Evolutionary conservation across 768 basidiomycete species (phyloP).

Genomic region (Pilatotrama ljubarskyi): DNA sequence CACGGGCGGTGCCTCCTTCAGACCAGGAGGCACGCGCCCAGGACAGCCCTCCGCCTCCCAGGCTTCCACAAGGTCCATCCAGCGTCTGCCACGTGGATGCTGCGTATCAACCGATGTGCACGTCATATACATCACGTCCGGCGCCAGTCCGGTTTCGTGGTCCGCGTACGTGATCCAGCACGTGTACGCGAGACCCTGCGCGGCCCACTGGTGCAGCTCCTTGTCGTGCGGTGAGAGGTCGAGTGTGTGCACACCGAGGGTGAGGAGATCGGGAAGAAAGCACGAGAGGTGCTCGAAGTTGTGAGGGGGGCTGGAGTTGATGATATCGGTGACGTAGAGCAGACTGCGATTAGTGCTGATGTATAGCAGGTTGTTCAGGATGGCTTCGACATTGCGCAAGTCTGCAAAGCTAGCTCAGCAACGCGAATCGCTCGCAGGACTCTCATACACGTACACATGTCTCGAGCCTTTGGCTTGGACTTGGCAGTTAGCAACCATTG

Average conservation of each 20-base stretch:
- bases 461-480: slow-evolving; percentile 59
- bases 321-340: slow-evolving; percentile 70
- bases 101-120: slow-evolving; percentile 1
- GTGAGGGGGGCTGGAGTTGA: slow-evolving; percentile 38
- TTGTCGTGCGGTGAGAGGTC: slow-evolving; percentile 50
- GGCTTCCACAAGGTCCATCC: slow-evolving; percentile 46
- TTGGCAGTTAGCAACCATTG: slow-evolving; percentile 68
- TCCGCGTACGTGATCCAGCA: slow-evolving; percentile 78
- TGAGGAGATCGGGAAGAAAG: slow-evolving; percentile 76
- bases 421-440: background rate
- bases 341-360: slow-evolving; percentile 64
- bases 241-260: slow-evolving; percentile 67
- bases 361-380: slow-evolving; percentile 65
- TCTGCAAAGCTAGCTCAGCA: slow-evolving; percentile 39
- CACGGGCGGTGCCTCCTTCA: slow-evolving; percentile 43
- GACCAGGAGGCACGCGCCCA: slow-evolving; percentile 52
- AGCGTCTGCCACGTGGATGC: slow-evolving; percentile 17
- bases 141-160: slow-evolving; percentile 65
- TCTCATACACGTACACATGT: slow-evolving; percentile 56
- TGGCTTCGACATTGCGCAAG: slow-evolving; percentile 57
- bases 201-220: slow-evolving; percentile 71
- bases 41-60: slow-evolving; percentile 37
- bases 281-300: slow-evolving; percentile 79
- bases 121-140: slow-evolving; percentile 51
- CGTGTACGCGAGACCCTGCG: slow-evolving; percentile 70